Conservation (phyloP, 805 yeast species). For the Nakazawaea laoshanensis region DNA sequence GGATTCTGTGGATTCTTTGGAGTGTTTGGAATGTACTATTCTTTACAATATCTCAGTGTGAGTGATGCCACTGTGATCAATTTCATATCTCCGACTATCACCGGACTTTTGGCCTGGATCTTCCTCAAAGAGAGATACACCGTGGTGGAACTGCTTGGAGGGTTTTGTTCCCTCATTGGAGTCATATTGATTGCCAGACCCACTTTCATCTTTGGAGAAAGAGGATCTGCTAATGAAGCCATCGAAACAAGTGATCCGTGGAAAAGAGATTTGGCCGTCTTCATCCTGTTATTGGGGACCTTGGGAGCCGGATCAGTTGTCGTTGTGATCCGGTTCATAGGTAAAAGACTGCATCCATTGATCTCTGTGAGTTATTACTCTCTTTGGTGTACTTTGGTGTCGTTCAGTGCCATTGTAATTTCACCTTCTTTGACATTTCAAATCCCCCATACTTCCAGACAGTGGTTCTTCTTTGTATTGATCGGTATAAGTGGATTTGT, state of each 20-base stretch:
- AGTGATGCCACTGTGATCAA: conserved; percentile 80
- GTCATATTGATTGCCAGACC: conserved; percentile 82
- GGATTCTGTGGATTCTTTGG: conserved; percentile 76
- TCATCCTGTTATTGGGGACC: conserved; percentile 58
- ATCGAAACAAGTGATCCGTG: conserved; percentile 45
- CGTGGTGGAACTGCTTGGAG: conserved; percentile 58
- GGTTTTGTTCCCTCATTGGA: conserved; percentile 60
- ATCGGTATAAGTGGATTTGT: conserved; percentile 76
- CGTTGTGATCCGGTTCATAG: conserved; percentile 66
- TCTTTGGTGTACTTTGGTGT: conserved; percentile 43
- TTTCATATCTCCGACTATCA: conserved; percentile 68
- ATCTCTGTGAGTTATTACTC: conserved; percentile 76
- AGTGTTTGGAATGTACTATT: conserved; percentile 70
- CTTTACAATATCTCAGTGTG: conserved; percentile 63
- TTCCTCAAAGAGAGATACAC: conserved; percentile 62
- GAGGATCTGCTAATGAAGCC: conserved; percentile 20
- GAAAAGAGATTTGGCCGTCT: conserved; percentile 52
- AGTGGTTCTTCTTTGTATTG: conserved; percentile 54
- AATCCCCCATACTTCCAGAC: conserved; percentile 49
- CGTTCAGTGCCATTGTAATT: conserved; percentile 41
- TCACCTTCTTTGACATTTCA: conserved; percentile 54
- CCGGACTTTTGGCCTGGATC: conserved; percentile 66
- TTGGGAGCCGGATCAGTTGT: conserved; percentile 63
- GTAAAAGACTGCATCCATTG: conserved; percentile 72
- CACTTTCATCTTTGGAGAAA: conserved; percentile 49